Evolutionary conservation across 345 rosid species (phyloP), one percentile per base, ranked within the genome.

Genomic region (Laguncularia racemosa): DNA sequence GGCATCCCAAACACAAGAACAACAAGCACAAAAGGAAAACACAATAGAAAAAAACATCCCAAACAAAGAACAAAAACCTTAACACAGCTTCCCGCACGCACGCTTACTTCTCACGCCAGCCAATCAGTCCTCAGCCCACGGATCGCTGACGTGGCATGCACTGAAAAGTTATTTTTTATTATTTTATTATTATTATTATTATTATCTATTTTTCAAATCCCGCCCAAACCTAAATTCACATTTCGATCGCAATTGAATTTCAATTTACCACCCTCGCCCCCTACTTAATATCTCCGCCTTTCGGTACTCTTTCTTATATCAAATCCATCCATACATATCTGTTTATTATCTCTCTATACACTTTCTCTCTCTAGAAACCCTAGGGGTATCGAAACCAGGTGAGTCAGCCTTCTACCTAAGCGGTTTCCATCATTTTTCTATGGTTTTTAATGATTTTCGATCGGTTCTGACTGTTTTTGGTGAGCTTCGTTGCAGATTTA

Each of bases 221-320:
- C 95, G 89, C 92, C 83, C 73, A 84, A 85, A 88, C 85, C 89
- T 88, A 65, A 55, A 55, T 66, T 70, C 78, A 76, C 88, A 77
- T 84, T 86, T 79, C 82, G 72, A 73, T 64, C 78, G 83, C 79
- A 81, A 86, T 84, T 81, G 81, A 81, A 81, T 79, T 87, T 85
- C 79, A 78, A 81, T 85, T 86, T 80, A 68, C 69, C 61, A 54
- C 56, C 48, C 20, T 80, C 84, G 74, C 64, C 64, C 59, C 14
- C 45, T 52, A 59, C 73, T 66, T 66, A 77, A 77, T 76, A 78
- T 72, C 83, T 81, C 81, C 78, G 57, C 60, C 77, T 56, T 55
- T 51, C 50, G 44, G 33, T 55, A 12, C 45, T 43, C 1, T 53
- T 1, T 6, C 28, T 1, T 57, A n/a, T 62, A 62, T 58, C 50